These are phyloP conservation scores for Penicillium sp. DNA, from an alignment of 2,329 filamentous ascomycete species.

Conservation along the genomic window DNA sequence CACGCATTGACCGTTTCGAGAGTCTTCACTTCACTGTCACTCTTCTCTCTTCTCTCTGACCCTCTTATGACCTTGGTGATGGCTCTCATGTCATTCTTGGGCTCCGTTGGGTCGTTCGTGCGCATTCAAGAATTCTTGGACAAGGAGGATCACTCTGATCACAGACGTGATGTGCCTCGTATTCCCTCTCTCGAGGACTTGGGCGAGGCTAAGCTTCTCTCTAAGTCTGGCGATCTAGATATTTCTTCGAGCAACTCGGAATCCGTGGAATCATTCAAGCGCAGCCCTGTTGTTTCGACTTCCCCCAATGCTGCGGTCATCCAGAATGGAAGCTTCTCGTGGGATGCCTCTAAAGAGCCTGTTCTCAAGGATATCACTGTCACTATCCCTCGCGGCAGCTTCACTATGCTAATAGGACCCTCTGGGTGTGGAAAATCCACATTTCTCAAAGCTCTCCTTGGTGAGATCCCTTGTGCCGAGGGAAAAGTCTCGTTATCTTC, in stretches of 20 bases:
- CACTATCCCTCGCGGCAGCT: conserved; percentile 41
- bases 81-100: conserved; percentile 45
- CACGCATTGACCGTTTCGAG: conserved; percentile 42
- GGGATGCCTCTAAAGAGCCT: conserved; percentile 44
- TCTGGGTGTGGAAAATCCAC: conserved; percentile 56
- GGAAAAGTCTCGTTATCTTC: conserved; percentile 36
- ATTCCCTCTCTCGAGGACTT: conserved; percentile 17
- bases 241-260: conserved; percentile 23
- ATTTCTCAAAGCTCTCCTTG: conserved; percentile 46
- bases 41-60: conserved; percentile 48
- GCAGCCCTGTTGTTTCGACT: conserved; percentile 7
- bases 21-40: conserved; percentile 48
- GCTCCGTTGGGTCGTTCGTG: conserved; percentile 46
- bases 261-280: conserved; percentile 23
- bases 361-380: conserved; percentile 44
- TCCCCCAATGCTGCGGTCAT: conserved; percentile 38
- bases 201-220: conserved; percentile 19
- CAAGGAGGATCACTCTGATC: conserved; percentile 31
- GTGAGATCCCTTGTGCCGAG: conserved; percentile 38
- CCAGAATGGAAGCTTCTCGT: conserved; percentile 48
- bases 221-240: conserved; percentile 24
- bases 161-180: conserved; percentile 12
- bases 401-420: conserved; percentile 52
- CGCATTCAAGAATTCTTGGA: conserved; percentile 48
- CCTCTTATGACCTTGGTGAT: conserved; percentile 48